Evolutionary conservation across 306 rosid genomes (phyloP).

Genomic region (Astragalus glycyphyllos): DNA sequence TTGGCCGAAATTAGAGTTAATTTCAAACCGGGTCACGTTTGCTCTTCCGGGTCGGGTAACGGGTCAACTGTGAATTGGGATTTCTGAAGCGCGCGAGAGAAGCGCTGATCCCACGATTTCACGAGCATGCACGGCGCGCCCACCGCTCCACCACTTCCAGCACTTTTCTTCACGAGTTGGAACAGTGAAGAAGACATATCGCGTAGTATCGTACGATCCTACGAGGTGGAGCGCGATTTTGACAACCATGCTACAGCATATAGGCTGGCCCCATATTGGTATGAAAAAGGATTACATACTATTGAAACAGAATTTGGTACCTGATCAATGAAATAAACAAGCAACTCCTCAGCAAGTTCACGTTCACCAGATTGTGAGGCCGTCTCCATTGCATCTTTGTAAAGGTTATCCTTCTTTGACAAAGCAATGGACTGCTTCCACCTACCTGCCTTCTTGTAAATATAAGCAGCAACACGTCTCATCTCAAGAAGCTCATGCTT

Average conservation of each 20-base stretch:
- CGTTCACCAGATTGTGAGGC: conserved; percentile 99
- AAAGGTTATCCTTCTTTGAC: conserved; percentile 97
- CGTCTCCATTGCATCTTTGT: conserved; percentile 99
- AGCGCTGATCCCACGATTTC: no score
- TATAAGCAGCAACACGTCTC: conserved; percentile 99
- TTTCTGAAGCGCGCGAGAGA: no score
- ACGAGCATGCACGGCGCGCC: no score
- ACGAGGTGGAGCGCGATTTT: no score
- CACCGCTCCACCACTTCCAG: no score
- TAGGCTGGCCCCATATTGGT: background rate
- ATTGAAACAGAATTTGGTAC: conserved; percentile 48
- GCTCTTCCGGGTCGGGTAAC: no score
- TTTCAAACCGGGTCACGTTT: no score
- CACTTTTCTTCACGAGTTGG: no score
- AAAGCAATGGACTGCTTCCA: conserved; percentile 99
- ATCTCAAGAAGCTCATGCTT: conserved; percentile 97
- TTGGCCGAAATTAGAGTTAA: no score
- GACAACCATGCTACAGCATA: background rate
- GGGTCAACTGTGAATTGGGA: no score
- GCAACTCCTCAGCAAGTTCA: conserved; percentile 97
- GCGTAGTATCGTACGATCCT: no score
- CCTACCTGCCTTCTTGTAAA: conserved; percentile 97
- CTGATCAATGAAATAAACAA: conserved; percentile 93
- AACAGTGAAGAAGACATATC: no score
- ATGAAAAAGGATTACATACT: background rate